phyloP scores from a whole-genome alignment of 2,329 filamentous ascomycete species.

The Aspergillus aculeatinus region DNA sequence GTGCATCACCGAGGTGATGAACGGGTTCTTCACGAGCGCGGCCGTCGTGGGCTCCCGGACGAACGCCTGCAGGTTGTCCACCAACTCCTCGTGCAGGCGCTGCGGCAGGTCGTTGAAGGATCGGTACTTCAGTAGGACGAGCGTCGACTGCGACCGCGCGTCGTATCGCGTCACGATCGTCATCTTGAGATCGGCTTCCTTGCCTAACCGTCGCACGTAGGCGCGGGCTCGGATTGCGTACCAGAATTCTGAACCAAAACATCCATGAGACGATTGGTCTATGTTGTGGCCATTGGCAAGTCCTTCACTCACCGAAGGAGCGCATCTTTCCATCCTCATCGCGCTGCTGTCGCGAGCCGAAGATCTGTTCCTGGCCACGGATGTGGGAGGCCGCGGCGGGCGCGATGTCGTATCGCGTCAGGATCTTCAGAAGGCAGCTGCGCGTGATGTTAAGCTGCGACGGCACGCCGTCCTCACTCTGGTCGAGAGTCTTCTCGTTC shows the following conservation, averaged over 20 bases:
- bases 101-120: slow-evolving; percentile 10
- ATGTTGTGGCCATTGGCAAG: no score
- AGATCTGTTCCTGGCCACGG: slow-evolving; percentile 10
- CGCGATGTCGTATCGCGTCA: slow-evolving; percentile 7
- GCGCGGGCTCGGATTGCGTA: slow-evolving; percentile 10
- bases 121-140: slow-evolving; percentile 8
- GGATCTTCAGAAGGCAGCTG: slow-evolving; percentile 3
- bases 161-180: slow-evolving; percentile 9
- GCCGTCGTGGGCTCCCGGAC: slow-evolving; percentile 1
- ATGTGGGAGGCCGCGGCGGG: slow-evolving; percentile 9
- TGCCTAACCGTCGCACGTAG: slow-evolving; percentile 1
- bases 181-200: slow-evolving; percentile 10
- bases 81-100: slow-evolving; percentile 7
- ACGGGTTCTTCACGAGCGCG: slow-evolving; percentile 4
- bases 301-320: slow-evolving; percentile 1
- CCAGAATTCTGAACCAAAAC: slow-evolving; percentile 4
- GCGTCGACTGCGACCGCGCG: slow-evolving; percentile 1
- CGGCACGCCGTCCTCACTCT: not conserved
- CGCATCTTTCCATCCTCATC: not conserved
- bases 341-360: slow-evolving; percentile 5
- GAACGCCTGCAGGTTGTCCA: slow-evolving; percentile 7
- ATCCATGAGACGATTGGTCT: no score
- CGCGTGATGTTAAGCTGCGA: slow-evolving; percentile 10
- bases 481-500: not conserved
- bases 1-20: slow-evolving; percentile 9